Percentiles rank a stretch among this genome's conserved stretches.
phyloP scores from a whole-genome alignment of 2,329 filamentous ascomycete genomes.

The Monosporascus sp. region DNA sequence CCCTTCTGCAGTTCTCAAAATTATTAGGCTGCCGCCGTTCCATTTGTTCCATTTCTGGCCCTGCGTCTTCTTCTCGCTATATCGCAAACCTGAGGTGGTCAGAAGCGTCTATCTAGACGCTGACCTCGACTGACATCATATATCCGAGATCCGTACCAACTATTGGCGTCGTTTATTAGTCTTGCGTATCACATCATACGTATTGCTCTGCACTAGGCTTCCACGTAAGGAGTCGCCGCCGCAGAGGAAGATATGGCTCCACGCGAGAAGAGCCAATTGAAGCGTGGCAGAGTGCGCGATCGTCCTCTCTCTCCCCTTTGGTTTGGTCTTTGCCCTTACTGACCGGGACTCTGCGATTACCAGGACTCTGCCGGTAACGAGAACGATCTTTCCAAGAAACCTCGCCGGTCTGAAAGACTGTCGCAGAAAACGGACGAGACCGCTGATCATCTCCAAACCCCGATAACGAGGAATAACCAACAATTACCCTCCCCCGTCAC shows the following conservation, averaged over 20 bases:
- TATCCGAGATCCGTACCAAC: too few species aligned
- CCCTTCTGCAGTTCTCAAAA: too few species aligned
- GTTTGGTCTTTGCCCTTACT: conserved; percentile 17
- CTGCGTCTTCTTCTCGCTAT: too few species aligned
- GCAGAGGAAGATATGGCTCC: conserved; percentile 45
- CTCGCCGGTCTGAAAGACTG: conserved; percentile 71
- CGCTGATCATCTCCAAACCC: conserved; percentile 47
- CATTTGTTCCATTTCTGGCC: too few species aligned
- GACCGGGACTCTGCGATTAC: conserved; percentile 22
- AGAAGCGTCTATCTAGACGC: too few species aligned
- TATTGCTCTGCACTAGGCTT: too few species aligned
- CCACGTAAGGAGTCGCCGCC: too few species aligned
- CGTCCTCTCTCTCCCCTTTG: conserved; percentile 8
- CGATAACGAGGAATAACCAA: conserved; percentile 52
- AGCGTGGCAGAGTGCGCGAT: conserved; percentile 67
- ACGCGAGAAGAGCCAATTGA: conserved; percentile 78
- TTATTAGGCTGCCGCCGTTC: too few species aligned
- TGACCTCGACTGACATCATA: too few species aligned
- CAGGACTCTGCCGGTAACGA: conserved; percentile 64
- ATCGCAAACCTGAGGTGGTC: too few species aligned
- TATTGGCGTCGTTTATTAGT: too few species aligned
- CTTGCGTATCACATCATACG: too few species aligned
- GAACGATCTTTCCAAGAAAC: conserved; percentile 69
- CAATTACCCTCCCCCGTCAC: conserved; percentile 82
- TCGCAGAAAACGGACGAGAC: conserved; percentile 43